Evolutionary conservation across 2,329 filamentous ascomycete genomes (phyloP), one percentile per base, ranked within the genome.

Genomic region (Talaromyces amestolkiae): DNA sequence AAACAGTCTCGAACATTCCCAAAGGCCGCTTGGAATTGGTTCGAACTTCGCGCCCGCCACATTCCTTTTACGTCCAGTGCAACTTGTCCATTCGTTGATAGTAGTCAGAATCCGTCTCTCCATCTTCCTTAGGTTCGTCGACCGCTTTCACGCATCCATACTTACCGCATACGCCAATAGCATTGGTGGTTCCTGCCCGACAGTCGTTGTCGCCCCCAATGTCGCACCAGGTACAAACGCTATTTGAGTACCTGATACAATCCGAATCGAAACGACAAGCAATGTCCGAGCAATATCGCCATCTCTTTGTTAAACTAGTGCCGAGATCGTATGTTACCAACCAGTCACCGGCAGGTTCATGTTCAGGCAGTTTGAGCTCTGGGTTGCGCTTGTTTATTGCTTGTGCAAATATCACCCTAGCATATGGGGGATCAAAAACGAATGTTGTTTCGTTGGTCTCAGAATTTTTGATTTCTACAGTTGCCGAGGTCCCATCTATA

Each of bases 381-480:
- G 63, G 60, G 24, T 68, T 68, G 35, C 45, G 59, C 47, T 43
- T 62, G 6, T 67, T 68, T 22, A 68, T 67, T 17, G 43, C 49
- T 47, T 53, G 43, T n/a, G 65, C 67, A 65, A 68, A 68, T 13
- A 68, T 8, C 17, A 68, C 54, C 31, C 60, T 64, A 11, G 67
- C 59, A 53, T 65, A 67, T 37, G 19, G 5, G 22, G 63, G 67
- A 31, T 68, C 67, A 17, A 67, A 67, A 11, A 65, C 56, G 15
- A 68, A 68, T 63, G 62, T 64, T 19, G 65, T 68, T 65, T 68
- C 65, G 47, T 59, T 63, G 3, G 65, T 67, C 39, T 33, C 47
- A 3, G 3, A 5, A 17, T 67, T 65, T 65, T 35, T 68, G 15
- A 58, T 10, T 61, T 67, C 65, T 13, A 63, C 67, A 4, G 65